phyloP scores from a whole-genome alignment of 1,284 basidiomycete species.

The Heterobasidion parviporum region DNA sequence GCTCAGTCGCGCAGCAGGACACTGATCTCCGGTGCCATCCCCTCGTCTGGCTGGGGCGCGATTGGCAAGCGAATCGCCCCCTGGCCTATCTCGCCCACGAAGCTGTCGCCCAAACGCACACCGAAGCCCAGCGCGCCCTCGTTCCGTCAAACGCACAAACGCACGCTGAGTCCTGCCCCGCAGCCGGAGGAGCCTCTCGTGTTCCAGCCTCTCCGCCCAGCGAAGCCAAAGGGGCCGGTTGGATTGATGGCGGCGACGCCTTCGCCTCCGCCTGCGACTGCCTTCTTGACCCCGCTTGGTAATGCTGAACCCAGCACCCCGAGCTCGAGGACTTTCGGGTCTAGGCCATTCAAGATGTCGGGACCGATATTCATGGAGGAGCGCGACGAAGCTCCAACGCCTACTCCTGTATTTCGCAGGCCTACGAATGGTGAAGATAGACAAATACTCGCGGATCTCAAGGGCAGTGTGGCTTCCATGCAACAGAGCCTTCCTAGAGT shows the following conservation, averaged over 20 bases:
- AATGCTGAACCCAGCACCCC: too few relatives aligned
- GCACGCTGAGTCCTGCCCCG: conserved; percentile 45
- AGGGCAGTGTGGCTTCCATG: conserved; percentile 13
- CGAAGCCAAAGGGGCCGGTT: conserved; percentile 21
- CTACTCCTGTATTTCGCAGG: conserved; percentile 45
- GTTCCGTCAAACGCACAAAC: conserved; percentile 34
- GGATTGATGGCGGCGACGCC: conserved; percentile 9
- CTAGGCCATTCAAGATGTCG: conserved; percentile 16
- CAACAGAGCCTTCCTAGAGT: conserved; percentile 15
- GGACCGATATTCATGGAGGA: conserved; percentile 12
- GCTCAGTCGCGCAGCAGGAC: conserved; percentile 32
- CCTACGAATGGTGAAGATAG: conserved; percentile 11
- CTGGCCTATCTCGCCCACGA: conserved; percentile 48
- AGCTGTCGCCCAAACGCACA: conserved; percentile 12
- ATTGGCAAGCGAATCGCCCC: conserved; percentile 57
- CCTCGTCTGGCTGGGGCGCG: not conserved
- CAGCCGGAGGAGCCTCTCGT: conserved; percentile 39
- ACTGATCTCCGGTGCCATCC: not conserved
- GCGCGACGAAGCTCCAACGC: conserved; percentile 21
- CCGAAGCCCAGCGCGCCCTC: conserved; percentile 12
- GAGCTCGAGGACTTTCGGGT: conserved; percentile 39
- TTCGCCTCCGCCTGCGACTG: not conserved
- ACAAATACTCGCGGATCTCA: not conserved
- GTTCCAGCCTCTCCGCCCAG: conserved; percentile 52
- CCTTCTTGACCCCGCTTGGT: too few relatives aligned